A percentile compares a stretch with the other conserved stretches of the same genome.
phyloP scores from a whole-genome alignment of 2,329 filamentous ascomycete species.

The Tothia fuscella region DNA sequence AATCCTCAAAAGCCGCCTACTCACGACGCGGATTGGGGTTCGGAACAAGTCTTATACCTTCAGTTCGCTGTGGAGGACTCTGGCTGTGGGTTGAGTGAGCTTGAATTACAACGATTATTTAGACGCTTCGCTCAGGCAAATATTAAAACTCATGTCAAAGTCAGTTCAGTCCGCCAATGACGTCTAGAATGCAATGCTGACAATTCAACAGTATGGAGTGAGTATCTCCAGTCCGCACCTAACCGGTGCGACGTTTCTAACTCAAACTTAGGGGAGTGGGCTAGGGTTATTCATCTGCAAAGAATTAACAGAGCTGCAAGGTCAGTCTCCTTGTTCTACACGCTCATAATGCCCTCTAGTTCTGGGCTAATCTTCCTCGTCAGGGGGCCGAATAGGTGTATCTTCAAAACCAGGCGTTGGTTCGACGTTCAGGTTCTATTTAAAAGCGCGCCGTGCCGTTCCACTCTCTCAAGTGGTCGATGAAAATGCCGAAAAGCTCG shows the following conservation, averaged over 20 bases:
- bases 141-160: slow-evolving; percentile 44
- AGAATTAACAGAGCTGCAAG: slow-evolving; percentile 56
- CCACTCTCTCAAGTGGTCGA: neutral
- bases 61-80: slow-evolving; percentile 54
- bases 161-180: slow-evolving; percentile 36
- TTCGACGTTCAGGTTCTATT: slow-evolving; percentile 56
- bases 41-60: slow-evolving; percentile 40
- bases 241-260: neutral
- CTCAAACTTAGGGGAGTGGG: slow-evolving; percentile 34
- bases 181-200: slow-evolving; percentile 22
- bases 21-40: slow-evolving; percentile 43
- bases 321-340: no score
- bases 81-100: slow-evolving; percentile 49
- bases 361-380: no score
- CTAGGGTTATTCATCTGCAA: slow-evolving; percentile 56
- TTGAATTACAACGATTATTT: slow-evolving; percentile 47
- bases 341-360: no score
- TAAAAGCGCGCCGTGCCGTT: slow-evolving; percentile 28
- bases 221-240: neutral
- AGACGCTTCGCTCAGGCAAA: slow-evolving; percentile 58
- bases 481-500: neutral
- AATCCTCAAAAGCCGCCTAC: slow-evolving; percentile 24
- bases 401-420: slow-evolving; percentile 45
- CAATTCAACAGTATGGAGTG: slow-evolving; percentile 11
- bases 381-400: slow-evolving; percentile 59